Evolutionary conservation across 768 basidiomycete genomes (phyloP).

Genomic region (Suillus subluteus): DNA sequence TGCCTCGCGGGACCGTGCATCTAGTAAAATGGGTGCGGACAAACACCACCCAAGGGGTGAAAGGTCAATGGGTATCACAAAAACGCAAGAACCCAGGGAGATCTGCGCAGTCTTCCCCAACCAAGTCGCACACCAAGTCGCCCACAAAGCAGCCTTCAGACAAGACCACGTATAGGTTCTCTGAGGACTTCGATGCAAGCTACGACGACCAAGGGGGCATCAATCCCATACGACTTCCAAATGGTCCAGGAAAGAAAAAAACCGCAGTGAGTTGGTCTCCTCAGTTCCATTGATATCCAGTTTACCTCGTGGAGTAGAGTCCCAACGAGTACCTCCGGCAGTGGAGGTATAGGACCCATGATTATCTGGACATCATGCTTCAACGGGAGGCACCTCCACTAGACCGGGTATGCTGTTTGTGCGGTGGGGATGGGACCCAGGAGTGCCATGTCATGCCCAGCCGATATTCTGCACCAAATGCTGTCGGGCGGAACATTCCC

Average conservation of each 20-base stretch:
- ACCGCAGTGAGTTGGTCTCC: neutral
- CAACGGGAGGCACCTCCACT: too few species aligned
- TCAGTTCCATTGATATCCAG: too few species aligned
- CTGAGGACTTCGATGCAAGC: neutral
- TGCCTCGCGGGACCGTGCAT: neutral
- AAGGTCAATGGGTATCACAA: neutral
- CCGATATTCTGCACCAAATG: neutral
- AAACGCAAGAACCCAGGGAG: neutral
- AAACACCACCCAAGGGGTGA: neutral
- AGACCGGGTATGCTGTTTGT: too few species aligned
- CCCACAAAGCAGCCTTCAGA: neutral
- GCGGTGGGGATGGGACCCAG: neutral
- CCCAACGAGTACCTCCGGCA: too few species aligned
- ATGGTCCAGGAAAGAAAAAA: neutral
- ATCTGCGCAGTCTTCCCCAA: neutral
- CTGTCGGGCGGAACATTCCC: neutral
- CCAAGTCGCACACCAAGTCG: neutral
- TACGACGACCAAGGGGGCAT: neutral
- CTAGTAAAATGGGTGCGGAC: neutral
- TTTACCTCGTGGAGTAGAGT: neutral
- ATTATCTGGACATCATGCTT: too few species aligned
- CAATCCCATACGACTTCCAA: neutral
- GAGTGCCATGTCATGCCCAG: neutral
- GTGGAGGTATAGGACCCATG: too few species aligned
- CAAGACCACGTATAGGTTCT: neutral